Evolutionary conservation across 345 rosid genomes (phyloP).

Genomic region (Citrus cavaleriei): DNA sequence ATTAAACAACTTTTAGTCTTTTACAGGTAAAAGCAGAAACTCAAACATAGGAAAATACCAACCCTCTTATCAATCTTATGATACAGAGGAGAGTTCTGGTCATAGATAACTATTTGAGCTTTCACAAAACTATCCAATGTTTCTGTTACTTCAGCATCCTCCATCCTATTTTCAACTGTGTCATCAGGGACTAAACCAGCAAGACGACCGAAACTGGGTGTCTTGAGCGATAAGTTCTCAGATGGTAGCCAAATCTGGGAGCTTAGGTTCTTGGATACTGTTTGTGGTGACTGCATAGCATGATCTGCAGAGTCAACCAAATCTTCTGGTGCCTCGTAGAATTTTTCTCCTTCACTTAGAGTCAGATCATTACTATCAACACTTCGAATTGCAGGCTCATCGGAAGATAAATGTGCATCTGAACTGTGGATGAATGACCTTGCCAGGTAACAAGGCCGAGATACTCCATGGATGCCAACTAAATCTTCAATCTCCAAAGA

Average conservation of each 20-base stretch:
- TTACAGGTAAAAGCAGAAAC: neutral
- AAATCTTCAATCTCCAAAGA: slow-evolving; percentile 97
- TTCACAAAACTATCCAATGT: slow-evolving; percentile 86
- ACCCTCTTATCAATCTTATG: slow-evolving; percentile 77
- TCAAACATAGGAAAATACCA: slow-evolving; percentile 17
- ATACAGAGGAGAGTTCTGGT: slow-evolving; percentile 68
- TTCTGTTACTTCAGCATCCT: slow-evolving; percentile 37
- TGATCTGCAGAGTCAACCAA: slow-evolving; percentile 55
- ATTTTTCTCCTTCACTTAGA: slow-evolving; percentile 75
- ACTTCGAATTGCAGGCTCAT: slow-evolving; percentile 34
- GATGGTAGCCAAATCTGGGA: slow-evolving; percentile 18
- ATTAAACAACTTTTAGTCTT: neutral
- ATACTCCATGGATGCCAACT: slow-evolving; percentile 45
- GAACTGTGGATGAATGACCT: slow-evolving; percentile 71
- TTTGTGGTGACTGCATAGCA: slow-evolving; percentile 23
- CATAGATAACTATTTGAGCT: slow-evolving; percentile 80
- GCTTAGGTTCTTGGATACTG: slow-evolving; percentile 20
- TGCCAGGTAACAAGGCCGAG: slow-evolving; percentile 69
- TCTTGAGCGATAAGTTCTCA: slow-evolving; percentile 38
- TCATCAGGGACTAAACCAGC: slow-evolving; percentile 74
- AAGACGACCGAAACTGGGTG: slow-evolving; percentile 69
- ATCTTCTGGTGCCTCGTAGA: slow-evolving; percentile 90
- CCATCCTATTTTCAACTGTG: slow-evolving; percentile 27
- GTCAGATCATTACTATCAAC: slow-evolving; percentile 31
- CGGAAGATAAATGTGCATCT: slow-evolving; percentile 38